Base-by-base conservation (phyloP, 768 basidiomycete species). In the Boletus barrowsii region DNA sequence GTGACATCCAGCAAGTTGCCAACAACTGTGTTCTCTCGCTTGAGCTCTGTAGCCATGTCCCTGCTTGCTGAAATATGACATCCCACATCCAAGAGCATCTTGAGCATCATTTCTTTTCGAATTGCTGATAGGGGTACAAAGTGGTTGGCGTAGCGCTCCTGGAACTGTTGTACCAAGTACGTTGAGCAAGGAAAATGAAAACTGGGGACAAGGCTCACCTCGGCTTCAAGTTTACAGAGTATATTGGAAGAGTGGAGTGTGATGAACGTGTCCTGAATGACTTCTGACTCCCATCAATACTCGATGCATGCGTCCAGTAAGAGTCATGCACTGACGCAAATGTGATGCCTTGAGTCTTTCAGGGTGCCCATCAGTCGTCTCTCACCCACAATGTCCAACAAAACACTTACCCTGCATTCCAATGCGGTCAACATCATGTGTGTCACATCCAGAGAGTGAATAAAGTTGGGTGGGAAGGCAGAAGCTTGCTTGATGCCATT, bases 261-360 rank as follows among this genome's bases (percentile, higher is more conserved):
- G 53, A 98, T 89, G 70, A 99, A 99, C 1, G 91, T 93, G 42
- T 95, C 89, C 29, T 96, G 88, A 63, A 98, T 96, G 62, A 90
- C 79, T 44, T 76, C 78, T 0, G 92, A 90, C 93, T 96, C 48
- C 83, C 73, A 71, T 97, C 91, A 50, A 98, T 87, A 59, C 79
- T 82, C 42, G 75, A 82, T 0, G 97, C 88, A 66, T 99, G 97
- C 4, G 96, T 98, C 97, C 97, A 99, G 73, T 98, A 99, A 1
- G 97, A 98, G 67, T 99, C 97, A 67, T 99, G 97, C 11, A 99
- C 97, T 1, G 93, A 90, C 1, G 96, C 95, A 69, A 98, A 98
- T 0, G 87, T 86, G 60, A 99, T 65, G 36, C 76, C 79, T 63
- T 81, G 82, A 13, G 85, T 81, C 90, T 93, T 62, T 29, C 29